Evolutionary conservation across 2,329 filamentous ascomycete species (phyloP), one percentile per base, ranked within the genome.

Genomic region (Aspergillus sp.): DNA sequence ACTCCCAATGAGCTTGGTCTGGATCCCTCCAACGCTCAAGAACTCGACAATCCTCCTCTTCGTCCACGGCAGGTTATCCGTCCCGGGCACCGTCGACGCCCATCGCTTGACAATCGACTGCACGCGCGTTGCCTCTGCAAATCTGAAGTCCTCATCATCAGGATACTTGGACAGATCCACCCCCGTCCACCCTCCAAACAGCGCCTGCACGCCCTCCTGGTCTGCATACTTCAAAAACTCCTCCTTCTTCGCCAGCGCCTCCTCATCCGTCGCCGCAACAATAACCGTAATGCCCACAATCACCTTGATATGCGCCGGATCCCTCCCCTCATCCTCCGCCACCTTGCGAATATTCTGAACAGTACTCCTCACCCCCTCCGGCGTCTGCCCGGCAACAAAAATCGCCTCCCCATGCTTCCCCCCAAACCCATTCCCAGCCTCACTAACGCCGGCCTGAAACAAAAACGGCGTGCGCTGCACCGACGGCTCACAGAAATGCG

Each of bases 121-220:
- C 9, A 81, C 76, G 2, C 73, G 75, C 2, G 76, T 74, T 2
- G 72, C 71, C 6, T 73, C 72, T 6, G 70, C 69, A 57, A 80
- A 79, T 2, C 73, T 68, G 56, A 81, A 79, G 48, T 81, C 77
- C 41, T 79, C 74, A 27, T 80, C 77, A 44, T 80, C 77, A 0
- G 68, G 66, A 52, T 75, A 79, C 0, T 67, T 68, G 2, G 72
- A 74, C 2, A 81, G 66, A 62, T 81, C 78, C 5, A 76, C 77
- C 0, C 78, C 78, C 1, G 75, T 74, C 78, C 78, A 81, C 0
- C 78, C 79, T 2, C 79, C 78, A 56, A 81, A 80, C 0, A 81
- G 64, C 4, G 77, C 73, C 17, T 78, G 70, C 0, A 76, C 74
- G 0, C 78, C 78, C 56, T 81, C 78, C 0, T 70, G 67, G 55